Conservation (phyloP, 805 yeast genomes). For the Tetrapisispora pingtungensis region DNA sequence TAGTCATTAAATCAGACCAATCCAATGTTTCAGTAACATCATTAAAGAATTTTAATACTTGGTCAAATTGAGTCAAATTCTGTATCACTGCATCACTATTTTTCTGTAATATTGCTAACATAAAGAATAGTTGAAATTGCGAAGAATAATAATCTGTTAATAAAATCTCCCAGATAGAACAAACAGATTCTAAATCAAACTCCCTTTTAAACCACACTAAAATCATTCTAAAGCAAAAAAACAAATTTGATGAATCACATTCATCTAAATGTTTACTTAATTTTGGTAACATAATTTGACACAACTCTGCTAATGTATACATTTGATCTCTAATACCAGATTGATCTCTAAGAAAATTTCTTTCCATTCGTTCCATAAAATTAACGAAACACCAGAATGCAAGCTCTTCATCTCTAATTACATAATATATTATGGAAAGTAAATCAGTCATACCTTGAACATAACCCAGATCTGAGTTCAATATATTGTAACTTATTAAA, state of each 20-base stretch:
- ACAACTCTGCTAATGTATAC: constrained; percentile 69
- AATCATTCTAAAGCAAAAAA: constrained; percentile 91
- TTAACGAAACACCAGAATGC: constrained; percentile 83
- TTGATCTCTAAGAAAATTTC: constrained; percentile 86
- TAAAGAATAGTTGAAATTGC: constrained; percentile 81
- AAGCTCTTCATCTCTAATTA: constrained; percentile 57
- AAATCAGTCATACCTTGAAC: constrained; percentile 98
- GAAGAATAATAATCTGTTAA: constrained; percentile 83
- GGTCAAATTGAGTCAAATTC: constrained; percentile 73
- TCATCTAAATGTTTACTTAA: constrained; percentile 72
- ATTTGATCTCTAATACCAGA: constrained; percentile 88
- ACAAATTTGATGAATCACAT: constrained; percentile 82
- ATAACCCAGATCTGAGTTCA: constrained; percentile 77
- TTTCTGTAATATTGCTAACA: constrained; percentile 81
- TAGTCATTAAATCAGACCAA: constrained; percentile 63
- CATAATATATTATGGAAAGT: constrained; percentile 70
- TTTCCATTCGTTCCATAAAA: constrained; percentile 91
- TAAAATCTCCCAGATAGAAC: constrained; percentile 82
- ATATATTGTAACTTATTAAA: constrained; percentile 75
- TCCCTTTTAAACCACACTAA: constrained; percentile 94
- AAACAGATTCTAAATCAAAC: constrained; percentile 65
- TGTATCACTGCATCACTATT: constrained; percentile 69
- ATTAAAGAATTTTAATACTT: constrained; percentile 85
- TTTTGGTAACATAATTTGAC: constrained; percentile 84
- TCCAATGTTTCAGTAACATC: constrained; percentile 73